These are phyloP conservation scores for Erigeron philadelphicus DNA, from an alignment of 140 eudicot species.

Conservation along the genomic window DNA sequence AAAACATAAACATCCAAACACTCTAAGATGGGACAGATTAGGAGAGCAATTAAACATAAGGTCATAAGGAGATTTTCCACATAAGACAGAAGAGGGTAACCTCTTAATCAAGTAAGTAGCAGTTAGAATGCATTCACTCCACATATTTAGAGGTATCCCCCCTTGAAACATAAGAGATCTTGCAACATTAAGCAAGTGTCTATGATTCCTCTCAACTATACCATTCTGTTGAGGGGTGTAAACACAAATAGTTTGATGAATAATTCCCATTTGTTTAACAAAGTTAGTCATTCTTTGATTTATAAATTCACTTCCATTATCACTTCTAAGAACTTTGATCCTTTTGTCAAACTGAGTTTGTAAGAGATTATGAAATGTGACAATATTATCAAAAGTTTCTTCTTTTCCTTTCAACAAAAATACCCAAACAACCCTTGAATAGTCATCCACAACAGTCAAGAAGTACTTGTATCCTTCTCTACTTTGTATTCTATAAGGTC, in stretches of 20 bases:
- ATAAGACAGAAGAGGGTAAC: neutral
- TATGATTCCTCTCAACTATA: neutral
- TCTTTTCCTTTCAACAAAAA: no score
- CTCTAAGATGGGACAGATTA: neutral
- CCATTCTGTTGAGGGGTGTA: neutral
- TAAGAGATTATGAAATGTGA: no score
- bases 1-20: neutral
- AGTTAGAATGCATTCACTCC: neutral
- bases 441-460: no score
- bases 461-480: no score
- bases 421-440: no score
- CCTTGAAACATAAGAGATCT: no score
- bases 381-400: neutral
- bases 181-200: neutral
- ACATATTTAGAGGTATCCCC: no score
- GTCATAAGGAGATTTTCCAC: no score
- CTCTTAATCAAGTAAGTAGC: neutral
- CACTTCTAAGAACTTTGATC: neutral
- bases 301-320: neutral
- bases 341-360: no score
- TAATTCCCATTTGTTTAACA: neutral
- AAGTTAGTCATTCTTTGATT: neutral
- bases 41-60: neutral
- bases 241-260: neutral
- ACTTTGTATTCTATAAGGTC: no score